Evolutionary conservation across 768 basidiomycete species (phyloP).

Genomic region (Crucibulum laeve): DNA sequence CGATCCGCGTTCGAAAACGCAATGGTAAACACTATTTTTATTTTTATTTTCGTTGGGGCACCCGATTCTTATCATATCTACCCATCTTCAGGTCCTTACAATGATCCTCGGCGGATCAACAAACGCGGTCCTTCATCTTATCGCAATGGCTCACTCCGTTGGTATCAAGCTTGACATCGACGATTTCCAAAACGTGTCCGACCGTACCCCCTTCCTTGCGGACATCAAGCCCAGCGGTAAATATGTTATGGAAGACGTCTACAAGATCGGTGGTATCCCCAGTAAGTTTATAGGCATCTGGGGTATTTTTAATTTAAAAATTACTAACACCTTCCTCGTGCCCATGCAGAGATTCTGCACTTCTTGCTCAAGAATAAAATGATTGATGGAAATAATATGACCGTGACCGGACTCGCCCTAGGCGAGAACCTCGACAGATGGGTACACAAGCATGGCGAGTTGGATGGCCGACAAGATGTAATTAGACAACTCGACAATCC

Average conservation of each 20-base stretch:
- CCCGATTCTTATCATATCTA: slow-evolving; percentile 2
- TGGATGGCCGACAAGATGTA: slow-evolving; percentile 75
- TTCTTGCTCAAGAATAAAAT: slow-evolving; percentile 84
- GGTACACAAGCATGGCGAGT: slow-evolving; percentile 75
- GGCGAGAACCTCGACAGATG: slow-evolving; percentile 92
- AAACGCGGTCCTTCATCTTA: slow-evolving; percentile 94
- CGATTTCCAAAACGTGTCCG: slow-evolving; percentile 92
- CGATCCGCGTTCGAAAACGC: slow-evolving; percentile 96
- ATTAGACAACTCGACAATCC: slow-evolving; percentile 85
- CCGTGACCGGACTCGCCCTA: slow-evolving; percentile 85
- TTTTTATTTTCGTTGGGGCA: slow-evolving; percentile 2
- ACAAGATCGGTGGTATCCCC: slow-evolving; percentile 94
- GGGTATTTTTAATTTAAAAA: not conserved
- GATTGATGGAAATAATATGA: slow-evolving; percentile 88
- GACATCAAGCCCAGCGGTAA: slow-evolving; percentile 97
- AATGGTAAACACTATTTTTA: slow-evolving; percentile 54
- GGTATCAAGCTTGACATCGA: slow-evolving; percentile 85
- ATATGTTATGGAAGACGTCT: slow-evolving; percentile 98
- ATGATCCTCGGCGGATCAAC: slow-evolving; percentile 98
- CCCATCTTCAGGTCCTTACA: slow-evolving; percentile 68
- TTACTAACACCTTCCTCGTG: slow-evolving; percentile 2
- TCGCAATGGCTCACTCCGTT: slow-evolving; percentile 95
- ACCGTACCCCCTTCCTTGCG: slow-evolving; percentile 90
- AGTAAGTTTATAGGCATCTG: slow-evolving; percentile 45
- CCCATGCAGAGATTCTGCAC: slow-evolving; percentile 74